Conservation (phyloP, 176 grass and related monocot genomes). For the Rhipidocladum racemiflorum region DNA sequence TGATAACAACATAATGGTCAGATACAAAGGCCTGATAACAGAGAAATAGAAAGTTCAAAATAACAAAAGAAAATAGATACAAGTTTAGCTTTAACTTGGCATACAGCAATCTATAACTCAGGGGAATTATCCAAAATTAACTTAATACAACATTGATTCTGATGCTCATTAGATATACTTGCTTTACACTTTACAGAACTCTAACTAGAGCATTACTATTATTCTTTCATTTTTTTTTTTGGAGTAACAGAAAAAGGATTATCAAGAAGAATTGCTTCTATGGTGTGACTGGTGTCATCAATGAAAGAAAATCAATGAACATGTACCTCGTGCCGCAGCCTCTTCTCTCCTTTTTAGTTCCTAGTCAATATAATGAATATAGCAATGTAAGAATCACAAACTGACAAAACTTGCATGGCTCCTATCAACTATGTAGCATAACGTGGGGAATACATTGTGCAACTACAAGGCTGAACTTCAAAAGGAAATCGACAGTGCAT, state of each 20-base stretch:
- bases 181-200: constrained; percentile 33
- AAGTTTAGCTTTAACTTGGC: not conserved
- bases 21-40: not conserved
- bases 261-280: not conserved
- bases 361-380: constrained; percentile 43
- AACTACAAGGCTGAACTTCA: not conserved
- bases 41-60: not conserved
- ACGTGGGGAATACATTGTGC: not conserved
- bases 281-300: not conserved
- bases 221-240: not conserved
- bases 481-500: not conserved
- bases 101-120: not conserved
- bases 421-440: not conserved
- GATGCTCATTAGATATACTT: not conserved
- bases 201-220: not conserved
- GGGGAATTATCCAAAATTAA: not conserved
- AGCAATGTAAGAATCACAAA: constrained; percentile 24
- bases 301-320: constrained; percentile 10
- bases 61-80: not conserved
- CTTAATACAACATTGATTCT: not conserved
- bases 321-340: constrained; percentile 70
- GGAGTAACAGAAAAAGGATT: not conserved
- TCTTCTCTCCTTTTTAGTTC: constrained; percentile 90
- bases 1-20: not conserved
- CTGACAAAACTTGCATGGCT: constrained; percentile 14